Evolutionary conservation across 176 grass and related monocot species (phyloP).

Genomic region (Triticum turgidum): DNA sequence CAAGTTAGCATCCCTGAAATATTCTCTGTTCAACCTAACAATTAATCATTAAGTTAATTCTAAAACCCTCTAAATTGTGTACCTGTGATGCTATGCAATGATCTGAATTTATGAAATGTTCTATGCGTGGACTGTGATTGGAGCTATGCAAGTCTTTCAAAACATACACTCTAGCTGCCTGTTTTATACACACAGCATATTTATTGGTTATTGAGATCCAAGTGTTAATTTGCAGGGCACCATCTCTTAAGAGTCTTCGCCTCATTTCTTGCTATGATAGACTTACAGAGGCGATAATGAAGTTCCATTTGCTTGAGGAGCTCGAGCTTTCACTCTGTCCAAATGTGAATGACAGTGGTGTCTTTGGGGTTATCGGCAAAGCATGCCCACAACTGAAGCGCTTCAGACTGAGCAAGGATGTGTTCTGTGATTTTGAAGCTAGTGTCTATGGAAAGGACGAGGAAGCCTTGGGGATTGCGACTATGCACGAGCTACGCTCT

Average conservation of each 20-base stretch:
- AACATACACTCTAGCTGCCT: not conserved
- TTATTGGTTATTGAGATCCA: not conserved
- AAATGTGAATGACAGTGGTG: not conserved
- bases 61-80: not conserved
- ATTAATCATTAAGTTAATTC: not conserved
- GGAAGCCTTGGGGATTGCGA: slow-evolving; percentile 1
- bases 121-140: not conserved
- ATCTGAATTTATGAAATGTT: not conserved
- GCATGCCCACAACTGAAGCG: not conserved
- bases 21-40: not conserved
- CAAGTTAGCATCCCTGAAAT: not conserved
- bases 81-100: not conserved
- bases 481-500: not conserved
- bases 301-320: slow-evolving; percentile 16
- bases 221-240: not conserved
- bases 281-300: not conserved
- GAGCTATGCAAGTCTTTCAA: not conserved
- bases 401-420: not conserved
- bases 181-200: not conserved
- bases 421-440: not conserved
- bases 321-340: not conserved
- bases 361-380: not conserved
- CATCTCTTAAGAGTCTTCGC: not conserved
- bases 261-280: not conserved
- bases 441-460: not conserved